Evolutionary conservation across 257 asterid species (phyloP).

Genomic region (Linaria vulgaris): DNA sequence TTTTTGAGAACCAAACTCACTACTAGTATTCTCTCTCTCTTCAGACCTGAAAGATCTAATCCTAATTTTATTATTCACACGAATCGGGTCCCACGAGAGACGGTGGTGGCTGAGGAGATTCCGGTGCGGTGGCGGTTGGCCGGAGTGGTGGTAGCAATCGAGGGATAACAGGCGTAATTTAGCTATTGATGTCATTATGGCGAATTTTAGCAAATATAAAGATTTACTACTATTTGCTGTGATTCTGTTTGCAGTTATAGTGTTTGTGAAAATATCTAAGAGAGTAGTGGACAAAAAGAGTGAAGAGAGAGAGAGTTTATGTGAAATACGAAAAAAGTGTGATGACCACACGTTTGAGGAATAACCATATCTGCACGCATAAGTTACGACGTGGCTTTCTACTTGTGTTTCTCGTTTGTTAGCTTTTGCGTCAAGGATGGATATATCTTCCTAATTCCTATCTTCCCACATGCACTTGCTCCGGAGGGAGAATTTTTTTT

Average conservation of each 20-base stretch:
- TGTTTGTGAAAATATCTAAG: no score
- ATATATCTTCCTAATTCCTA: no score
- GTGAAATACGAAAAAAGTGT: conserved; percentile 34
- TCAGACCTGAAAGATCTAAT: conserved; percentile 57
- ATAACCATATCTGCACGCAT: conserved; percentile 58
- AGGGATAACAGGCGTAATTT: conserved; percentile 61
- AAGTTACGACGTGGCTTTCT: conserved; percentile 40
- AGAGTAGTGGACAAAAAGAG: neutral
- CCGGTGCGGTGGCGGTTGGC: conserved; percentile 40
- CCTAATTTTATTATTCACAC: conserved; percentile 39
- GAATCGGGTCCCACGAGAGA: conserved; percentile 37
- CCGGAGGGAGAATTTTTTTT: no score
- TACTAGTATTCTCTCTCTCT: conserved; percentile 25
- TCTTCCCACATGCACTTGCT: no score
- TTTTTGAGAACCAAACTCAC: conserved; percentile 27
- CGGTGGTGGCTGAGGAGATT: conserved; percentile 28
- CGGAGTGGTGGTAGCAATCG: conserved; percentile 42
- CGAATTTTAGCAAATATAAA: no score
- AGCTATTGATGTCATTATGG: conserved; percentile 55
- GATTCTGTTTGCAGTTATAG: no score
- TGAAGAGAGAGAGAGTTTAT: conserved; percentile 5
- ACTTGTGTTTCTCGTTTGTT: no score
- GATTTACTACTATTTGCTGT: no score
- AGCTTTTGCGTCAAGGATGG: no score
- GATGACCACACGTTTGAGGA: conserved; percentile 83